Conservation (phyloP, 139 green algal species). For the Tetraselmis striata region DNA sequence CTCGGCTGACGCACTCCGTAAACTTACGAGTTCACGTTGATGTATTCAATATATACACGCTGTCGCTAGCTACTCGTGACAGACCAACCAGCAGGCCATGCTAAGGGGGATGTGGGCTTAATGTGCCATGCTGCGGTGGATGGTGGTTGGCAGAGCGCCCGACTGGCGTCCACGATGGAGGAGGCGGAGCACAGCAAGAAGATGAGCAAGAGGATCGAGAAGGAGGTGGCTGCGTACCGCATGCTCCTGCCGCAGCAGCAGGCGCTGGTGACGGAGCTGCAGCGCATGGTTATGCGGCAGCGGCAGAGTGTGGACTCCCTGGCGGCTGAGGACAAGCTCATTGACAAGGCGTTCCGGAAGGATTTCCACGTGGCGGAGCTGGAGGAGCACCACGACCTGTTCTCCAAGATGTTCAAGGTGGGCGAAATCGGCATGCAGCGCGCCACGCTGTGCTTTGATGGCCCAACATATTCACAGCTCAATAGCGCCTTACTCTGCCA, state of each 20-base stretch:
- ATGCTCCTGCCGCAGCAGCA: neutral
- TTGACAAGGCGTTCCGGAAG: neutral
- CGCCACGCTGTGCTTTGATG: too few relatives aligned
- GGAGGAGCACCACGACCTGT: neutral
- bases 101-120: too few relatives aligned
- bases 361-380: neutral
- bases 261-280: neutral
- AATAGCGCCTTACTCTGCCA: too few relatives aligned
- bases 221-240: neutral
- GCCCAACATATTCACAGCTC: too few relatives aligned
- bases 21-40: too few relatives aligned
- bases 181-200: neutral
- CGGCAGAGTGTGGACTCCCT: neutral
- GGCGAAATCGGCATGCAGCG: too few relatives aligned
- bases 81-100: too few relatives aligned
- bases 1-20: too few relatives aligned
- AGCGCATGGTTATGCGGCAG: neutral
- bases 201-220: neutral
- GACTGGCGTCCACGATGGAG: neutral
- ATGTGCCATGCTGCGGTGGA: too few relatives aligned
- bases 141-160: neutral
- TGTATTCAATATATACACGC: too few relatives aligned
- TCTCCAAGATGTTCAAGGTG: neutral
- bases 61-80: too few relatives aligned
- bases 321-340: neutral